Percentiles rank a stretch among this genome's conserved stretches.
These are phyloP conservation scores for Purpureocillium takamizusanense DNA, from an alignment of 2,329 filamentous ascomycete species.

Conservation along the genomic window DNA sequence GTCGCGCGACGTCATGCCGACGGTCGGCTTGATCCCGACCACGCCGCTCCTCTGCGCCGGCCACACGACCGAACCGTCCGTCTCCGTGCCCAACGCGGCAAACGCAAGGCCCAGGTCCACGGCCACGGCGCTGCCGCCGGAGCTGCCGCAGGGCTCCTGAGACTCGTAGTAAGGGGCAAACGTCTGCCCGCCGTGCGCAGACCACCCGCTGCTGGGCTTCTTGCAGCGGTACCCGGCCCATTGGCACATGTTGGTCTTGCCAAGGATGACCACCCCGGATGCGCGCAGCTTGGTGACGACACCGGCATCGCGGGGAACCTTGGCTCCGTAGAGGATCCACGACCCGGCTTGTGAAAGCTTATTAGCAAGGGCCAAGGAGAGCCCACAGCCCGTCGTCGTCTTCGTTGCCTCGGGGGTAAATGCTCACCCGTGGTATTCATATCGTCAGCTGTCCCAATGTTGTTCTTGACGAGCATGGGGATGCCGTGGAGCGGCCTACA, in stretches of 20 bases:
- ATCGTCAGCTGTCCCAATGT: constrained; percentile 50
- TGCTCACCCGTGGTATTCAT: constrained; percentile 43
- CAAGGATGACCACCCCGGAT: constrained; percentile 52
- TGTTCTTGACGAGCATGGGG: constrained; percentile 57
- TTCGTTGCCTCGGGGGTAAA: too few species aligned
- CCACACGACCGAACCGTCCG: constrained; percentile 26
- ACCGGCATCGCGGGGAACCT: constrained; percentile 45
- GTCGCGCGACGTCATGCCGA: constrained; percentile 24
- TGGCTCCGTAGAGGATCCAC: constrained; percentile 45
- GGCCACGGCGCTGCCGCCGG: constrained; percentile 51
- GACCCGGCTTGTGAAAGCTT: constrained; percentile 48
- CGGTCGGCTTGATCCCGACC: too few species aligned
- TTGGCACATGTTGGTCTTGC: constrained; percentile 54
- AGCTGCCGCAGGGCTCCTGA: constrained; percentile 53
- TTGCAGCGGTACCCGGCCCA: constrained; percentile 51
- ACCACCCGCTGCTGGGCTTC: constrained; percentile 56
- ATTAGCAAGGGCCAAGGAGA: too few species aligned
- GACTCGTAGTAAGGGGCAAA: constrained; percentile 50
- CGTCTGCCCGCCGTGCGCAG: constrained; percentile 51
- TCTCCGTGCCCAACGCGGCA: constrained; percentile 50
- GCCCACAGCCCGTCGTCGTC: too few species aligned
- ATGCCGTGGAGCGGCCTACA: constrained; percentile 47
- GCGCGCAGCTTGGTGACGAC: constrained; percentile 48
- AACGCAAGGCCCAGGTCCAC: constrained; percentile 50
- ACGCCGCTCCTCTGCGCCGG: neutral